Evolutionary conservation across 495 filamentous ascomycete genomes (phyloP).

Genomic region (Apiosordaria backusii): DNA sequence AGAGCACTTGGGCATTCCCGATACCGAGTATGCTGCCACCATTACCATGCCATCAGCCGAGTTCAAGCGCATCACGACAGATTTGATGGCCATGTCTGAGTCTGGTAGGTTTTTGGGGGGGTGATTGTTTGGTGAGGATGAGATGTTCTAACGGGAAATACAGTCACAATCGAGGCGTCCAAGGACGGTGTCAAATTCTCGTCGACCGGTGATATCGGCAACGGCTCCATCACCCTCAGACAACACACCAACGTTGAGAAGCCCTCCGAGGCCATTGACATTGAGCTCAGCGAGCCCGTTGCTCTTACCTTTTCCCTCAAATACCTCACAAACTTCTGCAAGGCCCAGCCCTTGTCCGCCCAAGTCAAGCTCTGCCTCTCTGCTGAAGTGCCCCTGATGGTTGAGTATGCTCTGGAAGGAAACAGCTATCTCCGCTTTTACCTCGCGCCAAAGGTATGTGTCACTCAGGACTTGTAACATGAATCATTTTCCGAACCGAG

Average conservation of each 20-base stretch:
- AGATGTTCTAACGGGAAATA: conserved; percentile 11
- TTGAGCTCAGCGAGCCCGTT: conserved; percentile 88
- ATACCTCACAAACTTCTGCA: conserved; percentile 99
- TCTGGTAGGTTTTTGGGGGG: conserved; percentile 60
- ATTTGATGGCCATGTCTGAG: conserved; percentile 87
- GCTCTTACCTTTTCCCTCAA: conserved; percentile 97
- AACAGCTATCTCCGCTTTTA: conserved; percentile 95
- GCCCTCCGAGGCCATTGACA: conserved; percentile 77
- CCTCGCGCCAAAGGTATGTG: conserved; percentile 87
- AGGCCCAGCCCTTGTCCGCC: conserved; percentile 79
- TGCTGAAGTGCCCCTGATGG: conserved; percentile 91
- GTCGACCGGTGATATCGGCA: conserved; percentile 91
- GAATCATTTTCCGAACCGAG: background rate
- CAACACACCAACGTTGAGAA: conserved; percentile 90
- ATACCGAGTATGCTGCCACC: conserved; percentile 93
- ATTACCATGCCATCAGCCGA: conserved; percentile 84
- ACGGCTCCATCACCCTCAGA: conserved; percentile 86
- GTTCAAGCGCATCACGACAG: conserved; percentile 92
- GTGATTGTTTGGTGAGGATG: background rate
- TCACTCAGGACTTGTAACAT: conserved; percentile 1
- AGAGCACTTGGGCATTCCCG: conserved; percentile 97
- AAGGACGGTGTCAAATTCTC: conserved; percentile 99
- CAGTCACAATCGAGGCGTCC: conserved; percentile 91
- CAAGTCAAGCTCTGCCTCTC: conserved; percentile 89
- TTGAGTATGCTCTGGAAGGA: conserved; percentile 79